Base-by-base conservation (phyloP, 257 asterid genomes). In the Parsonsia alboflavescens region DNA sequence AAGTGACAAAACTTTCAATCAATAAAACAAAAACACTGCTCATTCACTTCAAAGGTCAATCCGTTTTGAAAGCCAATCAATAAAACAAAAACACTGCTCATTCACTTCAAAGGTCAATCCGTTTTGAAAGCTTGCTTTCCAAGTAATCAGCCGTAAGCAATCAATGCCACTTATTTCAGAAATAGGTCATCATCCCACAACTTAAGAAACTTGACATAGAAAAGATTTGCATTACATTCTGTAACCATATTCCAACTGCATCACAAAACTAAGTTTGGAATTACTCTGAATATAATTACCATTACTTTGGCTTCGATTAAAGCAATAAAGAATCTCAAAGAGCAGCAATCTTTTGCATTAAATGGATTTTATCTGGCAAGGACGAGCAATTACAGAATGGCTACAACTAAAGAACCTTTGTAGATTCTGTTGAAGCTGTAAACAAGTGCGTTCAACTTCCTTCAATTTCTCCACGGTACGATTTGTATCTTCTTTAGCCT, bases 371-470 rank as follows among this genome's bases (percentile, higher is more conserved):
- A 24, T n/a, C 36, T 6, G 39, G 64, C 12, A 15, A 39, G 2
- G 6, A 16, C 6, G 11, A 36, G 21, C 3, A 16, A 22, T 4
- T 53, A 39, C 12, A 44, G 56, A 54, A 63, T 26, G 61, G 21
- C 24, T 66, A 65, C 59, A 61, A 53, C 36, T 53, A 39, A 78
- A 21, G 67, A 65, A 95, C 99, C 99, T 90, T 79, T 69, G 86
- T 73, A 90, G 59, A 83, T 87, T 91, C 80, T 75, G 82, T 73
- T 88, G 93, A 64, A 92, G 88, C 78, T 88, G 90, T 71, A 78
- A 85, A 87, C 93, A 89, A 24, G 83, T 80, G 76, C 85, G 83
- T 79, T 91, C 97, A 82, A 89, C 94, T 79, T 91, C 96, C 84
- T 65, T 83, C 91, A 93, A 81, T 84, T 92, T 93, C 33, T 80